A percentile compares a stretch with the other conserved stretches of the same genome.
phyloP scores from a whole-genome alignment of 2,329 filamentous ascomycete species.

The Pseudonectria buxi region DNA sequence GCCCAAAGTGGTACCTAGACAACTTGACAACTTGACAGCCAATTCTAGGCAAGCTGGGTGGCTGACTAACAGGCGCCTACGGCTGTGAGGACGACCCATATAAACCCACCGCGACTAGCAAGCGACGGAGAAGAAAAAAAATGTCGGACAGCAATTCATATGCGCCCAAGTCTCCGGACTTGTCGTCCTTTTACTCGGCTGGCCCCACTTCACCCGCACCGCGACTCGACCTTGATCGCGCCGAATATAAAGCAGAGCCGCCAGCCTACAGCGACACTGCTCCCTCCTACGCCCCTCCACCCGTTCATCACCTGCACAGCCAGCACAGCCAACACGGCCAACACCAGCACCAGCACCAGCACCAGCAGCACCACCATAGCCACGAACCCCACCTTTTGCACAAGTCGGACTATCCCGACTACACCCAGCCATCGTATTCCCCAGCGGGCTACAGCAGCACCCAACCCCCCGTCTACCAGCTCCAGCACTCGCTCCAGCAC shows the following conservation, averaged over 20 bases:
- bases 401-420: conserved; percentile 17
- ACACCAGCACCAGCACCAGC: conserved; percentile 19
- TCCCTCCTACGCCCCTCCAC: conserved; percentile 18
- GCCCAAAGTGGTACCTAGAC: too few relatives aligned
- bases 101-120: conserved; percentile 11
- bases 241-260: conserved; percentile 29
- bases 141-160: conserved; percentile 48
- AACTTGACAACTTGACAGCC: too few relatives aligned
- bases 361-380: conserved; percentile 20
- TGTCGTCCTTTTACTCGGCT: conserved; percentile 47
- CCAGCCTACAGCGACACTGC: conserved; percentile 21
- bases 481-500: conserved; percentile 13
- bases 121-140: conserved; percentile 17
- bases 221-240: conserved; percentile 21
- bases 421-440: conserved; percentile 13
- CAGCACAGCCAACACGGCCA: conserved; percentile 22
- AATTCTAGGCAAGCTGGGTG: not conserved
- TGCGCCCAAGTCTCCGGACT: conserved; percentile 53
- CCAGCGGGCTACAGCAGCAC: conserved; percentile 8
- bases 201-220: conserved; percentile 29
- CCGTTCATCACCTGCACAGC: conserved; percentile 14
- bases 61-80: conserved; percentile 8
- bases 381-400: conserved; percentile 12
- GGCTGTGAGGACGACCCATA: conserved; percentile 15
- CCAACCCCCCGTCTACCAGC: conserved; percentile 4